Conservation (phyloP, 305 asterid genomes). For the Withania somnifera region DNA sequence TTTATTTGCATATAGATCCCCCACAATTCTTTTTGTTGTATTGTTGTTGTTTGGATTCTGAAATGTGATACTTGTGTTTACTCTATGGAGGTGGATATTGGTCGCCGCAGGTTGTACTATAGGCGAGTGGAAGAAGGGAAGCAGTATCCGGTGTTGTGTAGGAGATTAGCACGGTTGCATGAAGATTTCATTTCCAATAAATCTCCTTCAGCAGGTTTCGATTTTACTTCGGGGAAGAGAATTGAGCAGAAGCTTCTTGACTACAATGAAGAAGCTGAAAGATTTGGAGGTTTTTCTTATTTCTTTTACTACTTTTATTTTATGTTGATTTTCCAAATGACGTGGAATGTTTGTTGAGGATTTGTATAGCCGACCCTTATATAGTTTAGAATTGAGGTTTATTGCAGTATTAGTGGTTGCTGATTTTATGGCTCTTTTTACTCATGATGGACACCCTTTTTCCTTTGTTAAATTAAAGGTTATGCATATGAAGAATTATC, state of each 20-base stretch:
- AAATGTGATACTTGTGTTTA: neutral
- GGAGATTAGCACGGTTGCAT: conserved; percentile 72
- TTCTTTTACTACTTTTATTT: neutral
- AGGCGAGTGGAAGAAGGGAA: conserved; percentile 92
- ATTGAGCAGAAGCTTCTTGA: conserved; percentile 90
- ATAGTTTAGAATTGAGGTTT: neutral
- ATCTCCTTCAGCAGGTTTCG: conserved; percentile 91
- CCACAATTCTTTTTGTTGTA: neutral
- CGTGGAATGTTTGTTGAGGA: neutral
- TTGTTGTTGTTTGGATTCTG: conserved; percentile 4
- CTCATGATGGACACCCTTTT: neutral
- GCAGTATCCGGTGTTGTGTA: conserved; percentile 71
- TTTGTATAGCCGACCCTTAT: neutral
- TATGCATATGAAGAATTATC: conserved; percentile 87
- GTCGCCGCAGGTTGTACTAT: conserved; percentile 72
- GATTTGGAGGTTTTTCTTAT: conserved; percentile 66
- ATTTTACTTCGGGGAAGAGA: conserved; percentile 78
- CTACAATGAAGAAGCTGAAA: conserved; percentile 90
- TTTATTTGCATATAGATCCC: neutral
- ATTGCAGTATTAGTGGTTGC: no score
- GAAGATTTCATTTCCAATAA: conserved; percentile 73
- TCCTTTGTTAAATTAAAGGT: conserved; percentile 28
- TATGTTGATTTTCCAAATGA: neutral
- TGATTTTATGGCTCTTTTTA: neutral
- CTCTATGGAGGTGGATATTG: conserved; percentile 13